Percentiles rank a stretch among this genome's conserved stretches.
Conservation (phyloP, 176 grass and related monocot genomes). For the Carex littledalei region DNA sequence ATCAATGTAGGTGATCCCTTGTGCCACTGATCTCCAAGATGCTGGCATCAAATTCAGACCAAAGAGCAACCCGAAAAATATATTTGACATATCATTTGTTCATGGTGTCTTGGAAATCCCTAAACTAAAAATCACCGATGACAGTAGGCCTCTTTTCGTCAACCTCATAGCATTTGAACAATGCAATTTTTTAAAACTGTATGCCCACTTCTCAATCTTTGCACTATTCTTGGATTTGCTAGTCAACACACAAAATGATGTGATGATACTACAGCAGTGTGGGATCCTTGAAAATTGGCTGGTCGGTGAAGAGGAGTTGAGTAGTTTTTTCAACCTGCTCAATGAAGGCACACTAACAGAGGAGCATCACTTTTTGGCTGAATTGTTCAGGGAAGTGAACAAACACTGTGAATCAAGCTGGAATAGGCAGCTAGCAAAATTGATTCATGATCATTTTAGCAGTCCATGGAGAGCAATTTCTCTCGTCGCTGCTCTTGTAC, state of each 20-base stretch:
- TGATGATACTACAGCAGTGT: neutral
- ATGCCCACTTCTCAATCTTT: neutral
- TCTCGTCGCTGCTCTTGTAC: neutral
- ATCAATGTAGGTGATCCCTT: neutral
- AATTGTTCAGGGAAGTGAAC: constrained; percentile 2
- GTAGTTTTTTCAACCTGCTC: neutral
- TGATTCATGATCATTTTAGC: neutral
- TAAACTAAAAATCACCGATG: no score
- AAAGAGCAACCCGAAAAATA: neutral
- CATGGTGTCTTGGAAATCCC: constrained; percentile 19
- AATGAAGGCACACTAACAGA: neutral
- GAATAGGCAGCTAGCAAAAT: constrained; percentile 2
- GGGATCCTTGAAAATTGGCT: constrained; percentile 15
- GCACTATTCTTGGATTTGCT: neutral
- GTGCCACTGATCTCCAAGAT: neutral
- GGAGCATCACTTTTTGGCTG: neutral
- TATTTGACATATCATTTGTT: constrained; percentile 15
- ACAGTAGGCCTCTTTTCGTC: neutral
- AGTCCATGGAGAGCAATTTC: no score
- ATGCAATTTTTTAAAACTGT: neutral
- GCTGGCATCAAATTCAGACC: neutral
- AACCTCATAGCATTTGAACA: constrained; percentile 26
- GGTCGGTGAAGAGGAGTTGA: neutral
- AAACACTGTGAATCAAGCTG: constrained; percentile 15
- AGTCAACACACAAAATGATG: neutral